Percentiles rank a stretch among this genome's conserved stretches.
Evolutionary conservation across 768 basidiomycete species (phyloP).

Genomic region (Kwoniella dendrophila): DNA sequence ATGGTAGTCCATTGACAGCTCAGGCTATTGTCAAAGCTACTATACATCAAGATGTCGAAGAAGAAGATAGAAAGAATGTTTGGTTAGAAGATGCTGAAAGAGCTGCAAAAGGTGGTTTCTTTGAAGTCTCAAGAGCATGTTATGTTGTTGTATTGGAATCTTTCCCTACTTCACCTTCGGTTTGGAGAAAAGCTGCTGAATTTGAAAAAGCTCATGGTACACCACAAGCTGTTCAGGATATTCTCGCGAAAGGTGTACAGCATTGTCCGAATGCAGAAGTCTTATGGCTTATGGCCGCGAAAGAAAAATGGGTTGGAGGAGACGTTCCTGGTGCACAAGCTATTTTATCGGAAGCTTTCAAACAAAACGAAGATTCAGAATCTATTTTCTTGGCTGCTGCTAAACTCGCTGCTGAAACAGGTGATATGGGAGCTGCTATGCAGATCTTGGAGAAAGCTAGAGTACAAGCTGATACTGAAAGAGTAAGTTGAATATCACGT

Average conservation of each 20-base stretch:
- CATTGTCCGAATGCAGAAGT: conserved; percentile 95
- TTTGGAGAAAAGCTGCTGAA: conserved; percentile 91
- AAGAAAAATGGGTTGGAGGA: conserved; percentile 90
- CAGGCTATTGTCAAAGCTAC: conserved; percentile 96
- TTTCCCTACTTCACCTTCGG: conserved; percentile 77
- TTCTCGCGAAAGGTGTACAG: conserved; percentile 78
- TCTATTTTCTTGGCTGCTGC: conserved; percentile 97
- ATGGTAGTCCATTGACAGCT: conserved; percentile 80
- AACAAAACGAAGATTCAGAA: conserved; percentile 94
- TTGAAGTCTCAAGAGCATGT: conserved; percentile 83
- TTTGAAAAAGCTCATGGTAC: conserved; percentile 90
- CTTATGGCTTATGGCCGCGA: conserved; percentile 96
- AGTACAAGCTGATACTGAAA: conserved; percentile 85
- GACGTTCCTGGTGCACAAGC: conserved; percentile 89
- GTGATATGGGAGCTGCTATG: conserved; percentile 79
- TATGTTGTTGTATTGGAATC: conserved; percentile 88
- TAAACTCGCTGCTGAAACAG: conserved; percentile 94
- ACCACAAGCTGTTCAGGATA: conserved; percentile 75
- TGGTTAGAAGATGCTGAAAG: conserved; percentile 92
- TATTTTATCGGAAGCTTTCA: conserved; percentile 85
- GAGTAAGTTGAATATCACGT: conserved; percentile 61
- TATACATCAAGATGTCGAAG: conserved; percentile 88
- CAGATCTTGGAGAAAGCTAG: conserved; percentile 85
- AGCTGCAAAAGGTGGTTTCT: conserved; percentile 70
- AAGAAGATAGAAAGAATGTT: conserved; percentile 84